Base-by-base conservation (phyloP, 2,329 filamentous ascomycete species). In the Hypoxylon sp. region DNA sequence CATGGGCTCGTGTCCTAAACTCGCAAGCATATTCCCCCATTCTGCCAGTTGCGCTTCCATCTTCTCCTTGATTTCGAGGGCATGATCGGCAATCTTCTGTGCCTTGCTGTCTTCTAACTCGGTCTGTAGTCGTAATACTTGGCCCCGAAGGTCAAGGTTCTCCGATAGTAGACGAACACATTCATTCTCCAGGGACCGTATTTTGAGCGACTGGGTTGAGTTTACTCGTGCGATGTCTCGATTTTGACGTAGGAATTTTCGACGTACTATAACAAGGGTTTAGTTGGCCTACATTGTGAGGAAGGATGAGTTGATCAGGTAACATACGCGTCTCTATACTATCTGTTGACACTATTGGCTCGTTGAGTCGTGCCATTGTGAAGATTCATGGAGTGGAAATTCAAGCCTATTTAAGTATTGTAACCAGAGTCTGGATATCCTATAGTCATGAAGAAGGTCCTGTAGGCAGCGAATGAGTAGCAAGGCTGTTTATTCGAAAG, bases 181-280 rank as follows among this genome's bases (percentile, higher is more conserved):
- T 79, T 97, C 92, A 76, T 90, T 88, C 76, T 95, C 92, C 65
- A 96, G 86, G 70, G 85, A 88, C 67, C 92, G 90, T 74, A 96
- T 94, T 72, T 91, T 90, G 33, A 93, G 84, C 33, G 91, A 92
- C 78, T 94, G 92, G 55, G 87, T 86, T 24, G 92, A 93, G 81
- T 97, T 96, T 74, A 87, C 88, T 78, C 90, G 90, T 70, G 92
- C 92, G 71, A 96, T 91, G 76, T 96, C 93, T 80, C 92, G 88
- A 78, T 97, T 97, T 78, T 96, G 93, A 60, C 93, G 88, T 75
- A 94, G 84, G 77, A 94, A 93, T 78, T 91, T 90, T 76, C 91
- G 88, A 78, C 93, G 92, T 66, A 95, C 92, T 94, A 74, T 31
- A 57, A 53, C 55, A 61, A 47, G 22, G 35, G 51, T 17, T n/a